These are phyloP conservation scores for Spergularia marina DNA, from an alignment of 148 eudicot genomes.

Conservation along the genomic window DNA sequence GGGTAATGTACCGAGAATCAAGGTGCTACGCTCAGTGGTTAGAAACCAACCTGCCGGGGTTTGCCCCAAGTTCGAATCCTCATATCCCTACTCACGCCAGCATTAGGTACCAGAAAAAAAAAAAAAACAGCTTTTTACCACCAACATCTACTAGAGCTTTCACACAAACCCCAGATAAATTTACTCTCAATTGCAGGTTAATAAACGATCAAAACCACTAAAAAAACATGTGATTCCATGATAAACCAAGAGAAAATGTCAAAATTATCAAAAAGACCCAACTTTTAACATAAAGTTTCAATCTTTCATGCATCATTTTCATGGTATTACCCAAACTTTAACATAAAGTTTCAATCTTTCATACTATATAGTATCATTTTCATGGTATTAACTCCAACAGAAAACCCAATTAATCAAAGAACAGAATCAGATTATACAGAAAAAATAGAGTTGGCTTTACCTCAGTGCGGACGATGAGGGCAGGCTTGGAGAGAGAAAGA, in stretches of 20 bases:
- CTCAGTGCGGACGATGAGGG: slow-evolving; percentile 65
- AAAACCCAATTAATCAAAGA: background rate
- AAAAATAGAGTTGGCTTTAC: slow-evolving; percentile 13
- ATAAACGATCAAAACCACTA: background rate
- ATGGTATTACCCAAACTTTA: background rate
- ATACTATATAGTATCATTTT: no score
- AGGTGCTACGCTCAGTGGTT: no score
- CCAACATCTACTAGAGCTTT: no score
- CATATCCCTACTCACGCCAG: no score
- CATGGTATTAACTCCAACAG: background rate
- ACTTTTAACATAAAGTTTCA: background rate
- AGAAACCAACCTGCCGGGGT: no score
- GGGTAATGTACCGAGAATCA: no score
- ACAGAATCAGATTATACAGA: background rate
- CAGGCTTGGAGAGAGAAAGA: slow-evolving; percentile 55
- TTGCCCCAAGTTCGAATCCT: no score
- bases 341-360: slow-evolving; percentile 7
- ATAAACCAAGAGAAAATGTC: no score
- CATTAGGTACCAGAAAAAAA: no score
- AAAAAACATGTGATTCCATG: no score
- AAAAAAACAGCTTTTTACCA: no score
- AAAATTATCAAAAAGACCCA: background rate
- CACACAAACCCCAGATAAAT: no score
- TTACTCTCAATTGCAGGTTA: background rate
- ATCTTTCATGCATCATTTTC: background rate